These are phyloP conservation scores for Citropsis articulata DNA, from an alignment of 345 rosid species.

Conservation along the genomic window DNA sequence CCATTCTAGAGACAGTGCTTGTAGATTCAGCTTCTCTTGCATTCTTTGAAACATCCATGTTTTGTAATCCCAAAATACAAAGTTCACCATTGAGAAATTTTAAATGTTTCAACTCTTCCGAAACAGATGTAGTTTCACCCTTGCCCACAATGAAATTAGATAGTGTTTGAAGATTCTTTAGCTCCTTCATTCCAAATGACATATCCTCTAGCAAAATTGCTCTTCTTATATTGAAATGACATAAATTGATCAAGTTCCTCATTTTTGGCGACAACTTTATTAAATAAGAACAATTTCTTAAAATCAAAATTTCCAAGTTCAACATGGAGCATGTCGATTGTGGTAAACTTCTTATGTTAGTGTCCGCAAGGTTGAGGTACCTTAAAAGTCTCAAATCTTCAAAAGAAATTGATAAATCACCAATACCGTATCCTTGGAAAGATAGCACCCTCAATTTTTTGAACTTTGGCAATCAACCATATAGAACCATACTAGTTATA, in stretches of 20 bases:
- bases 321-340: background rate
- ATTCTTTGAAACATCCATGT: background rate
- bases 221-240: no score
- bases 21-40: background rate
- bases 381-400: background rate
- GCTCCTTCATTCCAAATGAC: no score
- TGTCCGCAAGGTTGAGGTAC: background rate
- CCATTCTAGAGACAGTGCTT: background rate
- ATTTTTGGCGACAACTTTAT: constrained; percentile 8
- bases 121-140: no score
- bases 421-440: background rate
- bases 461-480: constrained; percentile 5
- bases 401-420: constrained; percentile 8
- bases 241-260: no score
- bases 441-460: constrained; percentile 19
- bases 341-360: background rate
- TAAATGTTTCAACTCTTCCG: background rate
- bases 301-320: constrained; percentile 17
- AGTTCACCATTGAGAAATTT: background rate
- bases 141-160: no score
- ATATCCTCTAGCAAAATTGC: no score
- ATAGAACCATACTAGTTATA: background rate
- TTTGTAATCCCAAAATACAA: background rate
- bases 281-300: constrained; percentile 12
- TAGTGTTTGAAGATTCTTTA: no score